phyloP scores from a whole-genome alignment of 768 basidiomycete genomes.

The Baorangia bicolor region DNA sequence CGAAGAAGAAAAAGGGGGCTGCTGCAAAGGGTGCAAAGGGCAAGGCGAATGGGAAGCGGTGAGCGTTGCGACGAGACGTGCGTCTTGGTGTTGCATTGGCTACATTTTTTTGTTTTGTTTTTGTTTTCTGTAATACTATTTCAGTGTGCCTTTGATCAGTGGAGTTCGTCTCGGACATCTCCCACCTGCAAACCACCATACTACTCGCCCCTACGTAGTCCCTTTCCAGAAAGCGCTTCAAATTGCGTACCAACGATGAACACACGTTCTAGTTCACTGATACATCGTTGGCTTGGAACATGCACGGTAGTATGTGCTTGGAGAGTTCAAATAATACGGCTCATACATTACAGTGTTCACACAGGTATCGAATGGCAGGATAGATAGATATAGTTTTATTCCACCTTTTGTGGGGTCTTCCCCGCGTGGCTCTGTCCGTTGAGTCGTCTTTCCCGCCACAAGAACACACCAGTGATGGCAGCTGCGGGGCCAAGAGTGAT shows the following conservation, averaged over 20 bases:
- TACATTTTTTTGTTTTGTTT: background rate
- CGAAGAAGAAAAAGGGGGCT: conserved; percentile 43
- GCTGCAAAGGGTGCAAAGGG: conserved; percentile 29
- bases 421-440: conserved; percentile 6
- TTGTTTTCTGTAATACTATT: conserved; percentile 2
- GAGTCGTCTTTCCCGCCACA: conserved; percentile 48
- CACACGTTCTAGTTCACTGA: background rate
- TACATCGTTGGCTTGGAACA: background rate
- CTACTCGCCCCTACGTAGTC: too few relatives aligned
- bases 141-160: background rate
- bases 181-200: too few relatives aligned
- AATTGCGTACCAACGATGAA: too few relatives aligned
- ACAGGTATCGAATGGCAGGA: too few relatives aligned
- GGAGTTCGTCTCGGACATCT: too few relatives aligned
- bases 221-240: too few relatives aligned
- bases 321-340: too few relatives aligned
- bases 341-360: too few relatives aligned
- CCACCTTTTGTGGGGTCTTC: background rate
- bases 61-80: conserved; percentile 18
- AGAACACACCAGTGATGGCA: conserved; percentile 43
- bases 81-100: background rate
- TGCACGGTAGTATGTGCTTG: too few relatives aligned
- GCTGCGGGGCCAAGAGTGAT: conserved; percentile 51
- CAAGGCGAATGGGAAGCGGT: conserved; percentile 44
- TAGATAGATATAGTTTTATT: background rate